Base-by-base conservation (phyloP, 805 yeast genomes). In the Cyberlindnera euphorbiiphila region DNA sequence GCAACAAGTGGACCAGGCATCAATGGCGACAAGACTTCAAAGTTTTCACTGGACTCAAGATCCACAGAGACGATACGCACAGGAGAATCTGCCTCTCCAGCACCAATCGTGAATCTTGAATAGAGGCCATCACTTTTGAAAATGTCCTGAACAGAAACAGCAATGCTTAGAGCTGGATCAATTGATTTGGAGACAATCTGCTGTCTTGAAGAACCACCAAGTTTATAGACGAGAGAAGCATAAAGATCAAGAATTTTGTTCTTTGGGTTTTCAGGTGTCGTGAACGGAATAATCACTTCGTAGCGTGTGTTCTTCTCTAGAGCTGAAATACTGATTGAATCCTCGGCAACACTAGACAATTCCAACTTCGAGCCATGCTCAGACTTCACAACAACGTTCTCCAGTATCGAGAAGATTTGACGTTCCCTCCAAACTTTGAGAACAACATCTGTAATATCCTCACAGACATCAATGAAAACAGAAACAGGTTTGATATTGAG, bases 91-190 rank as follows among this genome's bases (percentile, higher is more conserved):
- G 65, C 38, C 18, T 69, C 67, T 1, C 81, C 65, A 5, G 88
- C 70, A 14, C 85, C 81, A 30, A 85, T 68, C 11, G 81, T 74
- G 53, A 83, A 86, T 48, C 78, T 81, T 5, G 87, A 77, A 46
- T 74, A 80, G 1, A 85, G 60, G 20, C 66, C 61, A 13, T 71
- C 56, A 3, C 72, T 57, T 45, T 76, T 74, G 64, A 84, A 85
- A 9, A 80, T 76, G 55, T 86, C 95, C 50, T 84, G 91, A 3
- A 85, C 94, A 3, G 86, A 78, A 1, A 85, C 93, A 0, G 87
- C 80, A 7, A 85, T 62, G 5, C 74, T 66, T 25, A 85, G 62
- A 1, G 74, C 59, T 6, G 78, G 72, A 42, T 81, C 80, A 6
- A 82, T 42, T 2, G 51, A 49, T 21, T 52, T 48, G 18, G 37